Evolutionary conservation across 2,329 filamentous ascomycete species (phyloP).

Genomic region (Apiospora rasikravindrae): DNA sequence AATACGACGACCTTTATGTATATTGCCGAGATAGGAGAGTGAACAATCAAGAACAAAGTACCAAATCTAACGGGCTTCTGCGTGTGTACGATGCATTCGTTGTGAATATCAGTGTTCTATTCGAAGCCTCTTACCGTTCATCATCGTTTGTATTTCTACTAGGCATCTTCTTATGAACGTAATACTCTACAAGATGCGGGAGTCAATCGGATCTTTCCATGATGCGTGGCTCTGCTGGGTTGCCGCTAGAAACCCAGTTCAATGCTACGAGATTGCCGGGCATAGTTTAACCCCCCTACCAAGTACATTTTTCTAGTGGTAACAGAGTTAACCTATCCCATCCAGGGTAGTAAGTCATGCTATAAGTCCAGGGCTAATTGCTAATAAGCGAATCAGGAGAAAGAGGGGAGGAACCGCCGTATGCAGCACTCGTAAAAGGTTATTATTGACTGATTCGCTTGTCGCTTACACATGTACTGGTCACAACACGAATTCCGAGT

Average conservation of each 20-base stretch:
- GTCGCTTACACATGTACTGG: slow-evolving; percentile 1
- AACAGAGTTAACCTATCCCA: no score
- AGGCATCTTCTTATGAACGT: no score
- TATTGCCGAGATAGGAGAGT: not conserved
- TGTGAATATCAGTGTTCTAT: not conserved
- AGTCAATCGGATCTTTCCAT: not conserved
- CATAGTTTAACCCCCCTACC: no score
- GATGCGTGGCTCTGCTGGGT: not conserved
- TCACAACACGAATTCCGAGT: not conserved
- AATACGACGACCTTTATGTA: not conserved
- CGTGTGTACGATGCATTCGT: not conserved
- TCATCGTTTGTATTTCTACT: not conserved
- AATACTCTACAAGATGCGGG: not conserved
- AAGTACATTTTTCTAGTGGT: no score
- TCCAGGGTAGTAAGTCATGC: no score
- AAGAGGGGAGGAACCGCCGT: not conserved
- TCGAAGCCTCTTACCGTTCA: not conserved
- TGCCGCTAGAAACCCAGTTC: not conserved
- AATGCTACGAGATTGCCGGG: not conserved
- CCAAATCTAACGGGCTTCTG: not conserved
- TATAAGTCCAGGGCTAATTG: not conserved
- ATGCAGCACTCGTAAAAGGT: slow-evolving; percentile 3
- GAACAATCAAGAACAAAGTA: not conserved
- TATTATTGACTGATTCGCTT: not conserved
- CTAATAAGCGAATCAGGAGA: not conserved